Evolutionary conservation across 495 filamentous ascomycete species (phyloP), one percentile per base, ranked within the genome.

Genomic region (Penicillium silybi): DNA sequence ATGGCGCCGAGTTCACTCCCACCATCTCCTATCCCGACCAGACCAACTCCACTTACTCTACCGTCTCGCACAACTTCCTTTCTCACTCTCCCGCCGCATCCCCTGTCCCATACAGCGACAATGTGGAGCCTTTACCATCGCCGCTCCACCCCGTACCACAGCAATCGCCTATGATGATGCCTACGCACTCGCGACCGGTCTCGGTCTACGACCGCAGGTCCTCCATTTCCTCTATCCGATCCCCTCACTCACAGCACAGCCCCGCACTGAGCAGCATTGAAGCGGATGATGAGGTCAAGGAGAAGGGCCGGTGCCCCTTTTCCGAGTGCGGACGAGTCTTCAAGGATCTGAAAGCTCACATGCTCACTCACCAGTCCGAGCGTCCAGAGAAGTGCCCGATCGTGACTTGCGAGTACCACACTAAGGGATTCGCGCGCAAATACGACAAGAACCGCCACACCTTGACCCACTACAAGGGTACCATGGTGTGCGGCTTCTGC

Each of bases 361-460:
- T 95, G 87, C 79, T 97, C 46, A 99, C 93, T 1, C 93, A 99
- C 69, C 88, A 92, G 71, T 85, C 85, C 46, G 92, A 97, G 66
- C 79, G 93, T 15, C 93, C 93, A 0, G 92, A 97, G 51, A 99
- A 99, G 65, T 99, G 93, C 64, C 93, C 93, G 1, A 97, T 97
- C 48, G 75, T 85, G 50, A 93, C 82, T 9, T 99, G 93, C 77
- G 90, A 96, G 60, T 99, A 96, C 65, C 90, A 96, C 70, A 79
- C 80, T 52, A 97, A 97, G 69, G 93, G 93, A 1, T 99, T 99
- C 62, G 92, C 93, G 4, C 78, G 93, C 37, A 99, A 97, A 62
- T 99, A 99, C 62, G 93, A 99, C 70, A 97, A 97, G 74, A 97
- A 97, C 67, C 77, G 93, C n/a, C 93, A 99, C 64, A 96, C 92